Evolutionary conservation across 495 filamentous ascomycete species (phyloP).

Genomic region (Neurospora cerealis): DNA sequence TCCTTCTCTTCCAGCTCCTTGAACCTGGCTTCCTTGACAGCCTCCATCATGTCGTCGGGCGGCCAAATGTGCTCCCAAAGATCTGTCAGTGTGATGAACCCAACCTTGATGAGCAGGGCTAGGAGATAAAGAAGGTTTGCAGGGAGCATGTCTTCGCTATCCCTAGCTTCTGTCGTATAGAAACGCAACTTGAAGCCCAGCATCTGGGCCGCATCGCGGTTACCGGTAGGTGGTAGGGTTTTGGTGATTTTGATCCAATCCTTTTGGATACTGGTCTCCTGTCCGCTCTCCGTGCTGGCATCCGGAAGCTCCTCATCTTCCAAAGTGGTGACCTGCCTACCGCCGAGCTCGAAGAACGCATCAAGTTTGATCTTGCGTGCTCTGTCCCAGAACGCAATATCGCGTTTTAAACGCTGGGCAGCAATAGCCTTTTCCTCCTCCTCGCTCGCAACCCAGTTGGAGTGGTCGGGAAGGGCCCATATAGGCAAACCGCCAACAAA

Average conservation of each 20-base stretch:
- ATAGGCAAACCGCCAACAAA: conserved; percentile 53
- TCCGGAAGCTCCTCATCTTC: conserved; percentile 38
- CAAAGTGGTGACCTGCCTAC: conserved; percentile 41
- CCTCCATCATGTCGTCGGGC: conserved; percentile 69
- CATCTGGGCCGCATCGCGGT: conserved; percentile 82
- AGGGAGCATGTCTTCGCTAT: conserved; percentile 57
- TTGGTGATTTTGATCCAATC: conserved; percentile 71
- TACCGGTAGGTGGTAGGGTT: conserved; percentile 75
- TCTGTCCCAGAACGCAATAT: conserved; percentile 70
- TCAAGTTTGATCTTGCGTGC: conserved; percentile 65
- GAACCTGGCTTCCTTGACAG: conserved; percentile 51
- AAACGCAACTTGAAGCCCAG: conserved; percentile 97
- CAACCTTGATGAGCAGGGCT: conserved; percentile 89
- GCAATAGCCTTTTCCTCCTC: conserved; percentile 50
- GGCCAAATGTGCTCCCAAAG: conserved; percentile 91
- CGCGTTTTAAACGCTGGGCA: conserved; percentile 48
- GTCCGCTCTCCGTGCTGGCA: conserved; percentile 27
- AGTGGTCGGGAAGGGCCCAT: conserved; percentile 71
- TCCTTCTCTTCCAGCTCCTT: conserved; percentile 77
- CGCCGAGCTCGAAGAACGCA: conserved; percentile 83
- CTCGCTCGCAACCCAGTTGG: conserved; percentile 44
- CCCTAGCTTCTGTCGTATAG: conserved; percentile 67
- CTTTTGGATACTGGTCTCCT: conserved; percentile 42
- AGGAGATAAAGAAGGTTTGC: conserved; percentile 86
- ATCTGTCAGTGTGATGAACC: conserved; percentile 91